phyloP scores from a whole-genome alignment of 331 rosid genomes.

The Arachis monticola region DNA sequence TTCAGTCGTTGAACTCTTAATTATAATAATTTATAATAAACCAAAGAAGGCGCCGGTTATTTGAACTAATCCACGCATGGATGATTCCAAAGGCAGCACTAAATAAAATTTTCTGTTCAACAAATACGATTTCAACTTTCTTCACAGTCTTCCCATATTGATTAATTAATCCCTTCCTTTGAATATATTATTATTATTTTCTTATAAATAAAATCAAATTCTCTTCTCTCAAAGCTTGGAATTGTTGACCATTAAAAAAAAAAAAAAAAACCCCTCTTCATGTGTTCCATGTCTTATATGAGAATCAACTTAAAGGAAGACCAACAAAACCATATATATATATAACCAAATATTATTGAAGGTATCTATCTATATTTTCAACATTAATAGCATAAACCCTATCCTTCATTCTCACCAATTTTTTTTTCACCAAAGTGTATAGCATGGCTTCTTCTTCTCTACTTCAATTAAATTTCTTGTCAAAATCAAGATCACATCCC shows the following conservation, averaged over 20 bases:
- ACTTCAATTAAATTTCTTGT: conserved; percentile 17
- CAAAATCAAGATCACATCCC: conserved; percentile 32
- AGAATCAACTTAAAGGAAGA: not conserved
- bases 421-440: not conserved
- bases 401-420: not conserved
- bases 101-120: not conserved
- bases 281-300: conserved; percentile 17
- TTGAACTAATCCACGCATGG: conserved; percentile 26
- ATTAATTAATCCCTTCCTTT: not conserved
- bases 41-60: conserved; percentile 22
- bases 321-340: conserved; percentile 11
- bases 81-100: conserved; percentile 12
- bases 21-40: not conserved
- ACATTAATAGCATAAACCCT: conserved; percentile 2
- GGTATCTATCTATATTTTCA: not conserved
- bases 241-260: conserved; percentile 39
- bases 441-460: conserved; percentile 45
- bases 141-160: conserved; percentile 2
- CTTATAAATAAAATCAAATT: conserved; percentile 6
- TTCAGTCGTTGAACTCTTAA: no score
- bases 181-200: conserved; percentile 12
- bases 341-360: not conserved
- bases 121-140: conserved; percentile 26
- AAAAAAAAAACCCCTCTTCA: conserved; percentile 3
- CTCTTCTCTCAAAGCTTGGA: conserved; percentile 21